Base-by-base conservation (phyloP, 208 protist genomes). In the Crithidia bombi region DNA sequence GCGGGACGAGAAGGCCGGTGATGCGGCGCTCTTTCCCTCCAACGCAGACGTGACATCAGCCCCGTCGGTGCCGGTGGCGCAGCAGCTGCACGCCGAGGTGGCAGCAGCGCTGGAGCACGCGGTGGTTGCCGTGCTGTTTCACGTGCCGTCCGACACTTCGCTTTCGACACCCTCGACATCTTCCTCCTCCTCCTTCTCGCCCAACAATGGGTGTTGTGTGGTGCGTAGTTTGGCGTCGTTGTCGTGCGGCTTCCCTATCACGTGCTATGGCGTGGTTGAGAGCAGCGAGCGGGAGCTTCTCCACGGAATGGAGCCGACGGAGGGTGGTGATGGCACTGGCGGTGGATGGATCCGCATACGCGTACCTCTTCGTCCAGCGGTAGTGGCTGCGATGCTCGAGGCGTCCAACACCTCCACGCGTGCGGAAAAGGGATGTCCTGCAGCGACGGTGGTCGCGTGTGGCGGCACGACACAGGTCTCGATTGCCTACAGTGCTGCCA, bases 211-310 rank as follows among this genome's bases (percentile, higher is more conserved):
- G 4, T 46, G 57, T 0, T 33, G 50, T 14, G 47, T 65, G 28
- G 65, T 92, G 67, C 43, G 47, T 38, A 79, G 81, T 62, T 65
- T 96, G 1, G 73, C 71, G 5, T 65, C 75, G 25, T 51, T 86
- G 12, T 65, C 51, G 12, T 39, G 32, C 26, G 90, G 90, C 43
- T 96, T 96, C 74, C 61, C 83, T 5, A 57, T 93, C 5, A 81
- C 87, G 12, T 93, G 80, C 65, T 93, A 91, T 75, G 90, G 83
- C 26, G 79, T 85, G 28, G 85, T 96, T 3, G 90, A 96, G 82
- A 90, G 81, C 65, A 83, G 67, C 28, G 89, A 94, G 71, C 62
- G 17, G 41, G 79, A 86, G 35, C 79, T 94, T 52, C 63, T 75
- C 5, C 32, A 33, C n/a, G 70, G 70, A 23, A 30, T 15, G 11